Percentiles rank a stretch among this genome's conserved stretches.
Conservation (phyloP, 176 grass and related monocot genomes). For the Aechmea fasciata region DNA sequence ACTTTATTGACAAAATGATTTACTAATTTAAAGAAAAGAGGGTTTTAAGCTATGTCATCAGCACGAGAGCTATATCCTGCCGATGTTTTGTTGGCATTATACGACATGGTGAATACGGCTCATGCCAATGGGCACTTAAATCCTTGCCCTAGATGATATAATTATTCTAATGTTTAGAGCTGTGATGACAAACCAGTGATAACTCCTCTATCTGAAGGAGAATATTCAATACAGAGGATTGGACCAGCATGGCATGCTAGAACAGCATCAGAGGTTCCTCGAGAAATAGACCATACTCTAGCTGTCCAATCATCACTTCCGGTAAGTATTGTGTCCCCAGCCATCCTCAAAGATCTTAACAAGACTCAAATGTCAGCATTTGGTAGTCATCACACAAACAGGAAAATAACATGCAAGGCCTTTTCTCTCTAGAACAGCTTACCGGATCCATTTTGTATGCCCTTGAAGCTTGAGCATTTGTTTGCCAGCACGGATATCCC, state of each 20-base stretch:
- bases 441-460: conserved; percentile 98
- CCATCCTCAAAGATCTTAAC: conserved; percentile 88
- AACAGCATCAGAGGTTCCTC: conserved; percentile 83
- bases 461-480: conserved; percentile 95
- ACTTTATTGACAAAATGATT: no score
- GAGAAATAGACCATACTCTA: conserved; percentile 84
- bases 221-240: conserved; percentile 81
- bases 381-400: neutral
- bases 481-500: conserved; percentile 90
- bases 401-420: conserved; percentile 4
- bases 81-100: no score
- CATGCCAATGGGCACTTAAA: no score
- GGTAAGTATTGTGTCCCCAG: conserved; percentile 79
- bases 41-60: no score
- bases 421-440: conserved; percentile 13
- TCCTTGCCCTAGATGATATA: no score
- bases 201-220: conserved; percentile 94
- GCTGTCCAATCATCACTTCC: conserved; percentile 99
- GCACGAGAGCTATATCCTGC: no score
- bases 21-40: no score
- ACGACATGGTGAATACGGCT: no score
- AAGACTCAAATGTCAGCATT: conserved; percentile 8
- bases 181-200: conserved; percentile 65
- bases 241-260: conserved; percentile 96
- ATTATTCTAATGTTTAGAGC: neutral